Conservation (phyloP, 2,329 filamentous ascomycete genomes). For the Alternaria ethzedia region DNA sequence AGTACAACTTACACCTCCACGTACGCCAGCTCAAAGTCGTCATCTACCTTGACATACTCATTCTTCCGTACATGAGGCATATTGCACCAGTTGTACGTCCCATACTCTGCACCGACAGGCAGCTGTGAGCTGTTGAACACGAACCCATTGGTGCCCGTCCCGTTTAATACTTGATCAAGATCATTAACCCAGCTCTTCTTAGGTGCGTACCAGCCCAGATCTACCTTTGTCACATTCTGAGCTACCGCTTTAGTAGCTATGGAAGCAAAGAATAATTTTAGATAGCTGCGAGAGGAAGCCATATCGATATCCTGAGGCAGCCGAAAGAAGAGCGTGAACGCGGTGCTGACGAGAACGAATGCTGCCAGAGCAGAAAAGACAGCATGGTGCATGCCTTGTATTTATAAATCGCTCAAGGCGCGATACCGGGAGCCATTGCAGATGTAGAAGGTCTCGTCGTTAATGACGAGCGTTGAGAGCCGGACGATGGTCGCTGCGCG, state of each 20-base stretch:
- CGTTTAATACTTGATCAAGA: constrained; percentile 63
- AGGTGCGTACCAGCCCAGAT: constrained; percentile 46
- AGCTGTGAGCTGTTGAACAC: constrained; percentile 71
- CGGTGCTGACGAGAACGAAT: constrained; percentile 23
- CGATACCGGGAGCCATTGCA: constrained; percentile 22
- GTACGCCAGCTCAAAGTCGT: constrained; percentile 71
- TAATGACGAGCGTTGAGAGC: constrained; percentile 14
- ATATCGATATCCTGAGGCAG: constrained; percentile 28
- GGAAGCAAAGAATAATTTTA: constrained; percentile 27
- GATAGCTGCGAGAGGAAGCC: constrained; percentile 19
- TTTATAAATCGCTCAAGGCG: neutral
- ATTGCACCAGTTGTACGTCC: constrained; percentile 81
- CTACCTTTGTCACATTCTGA: constrained; percentile 24
- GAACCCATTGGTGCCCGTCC: constrained; percentile 73
- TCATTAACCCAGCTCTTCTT: constrained; percentile 63
- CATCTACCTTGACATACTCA: constrained; percentile 65
- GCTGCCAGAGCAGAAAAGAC: constrained; percentile 12
- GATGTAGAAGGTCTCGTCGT: constrained; percentile 23
- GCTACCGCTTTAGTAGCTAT: constrained; percentile 17
- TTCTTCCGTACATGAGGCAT: constrained; percentile 79
- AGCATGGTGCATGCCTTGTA: constrained; percentile 37
- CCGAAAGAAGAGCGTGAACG: constrained; percentile 29
- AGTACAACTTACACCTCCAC: constrained; percentile 69
- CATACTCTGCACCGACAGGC: constrained; percentile 61
- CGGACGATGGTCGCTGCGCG: constrained; percentile 4